Base-by-base conservation (phyloP, 2,329 filamentous ascomycete genomes). In the Ceratocystis alfenasii region DNA sequence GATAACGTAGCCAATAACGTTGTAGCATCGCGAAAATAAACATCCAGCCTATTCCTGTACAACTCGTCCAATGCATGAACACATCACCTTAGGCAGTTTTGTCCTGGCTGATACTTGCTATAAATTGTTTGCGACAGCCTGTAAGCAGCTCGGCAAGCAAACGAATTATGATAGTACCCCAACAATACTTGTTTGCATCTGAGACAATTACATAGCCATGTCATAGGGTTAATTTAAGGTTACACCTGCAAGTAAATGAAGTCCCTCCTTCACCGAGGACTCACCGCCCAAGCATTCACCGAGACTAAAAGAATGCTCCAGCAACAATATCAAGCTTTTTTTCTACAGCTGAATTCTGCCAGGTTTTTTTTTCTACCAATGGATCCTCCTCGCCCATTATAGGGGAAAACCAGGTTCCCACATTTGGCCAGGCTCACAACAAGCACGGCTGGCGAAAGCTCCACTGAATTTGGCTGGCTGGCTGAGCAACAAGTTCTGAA, bases 221-320 rank as follows among this genome's bases (percentile, higher is more conserved):
- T 3, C 36, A 53, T 53, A 59, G 53, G 53, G 53, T 59, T 59
- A 59, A 30, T 8, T 36, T n/a, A 59, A 33, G 53, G 53, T 36
- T 59, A 59, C 53, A 59, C 53, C 12, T 22, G 5, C 48, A 5
- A 48, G 20, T 48, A 2, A 7, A 50, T 50, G 17, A 25, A 48
- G 36, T 53, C 63, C 63, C 50, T 15, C 50, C 22, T 65, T 65
- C 41, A 65, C 63, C 63, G 33, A 25, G 15, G 28, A 17, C 48
- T 50, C 62, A 55, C 45, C 57, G 57, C 64, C 53, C 45, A 28
- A 5, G 28, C 17, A 4, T 55, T 62, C 46, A 66, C 64, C 57
- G 59, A 55, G 8, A 53, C 4, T 17, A 22, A 30, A 50, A 66
- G 65, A 66, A 66, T 60, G 65, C 61, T 66, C 65, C 61, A 63